Percentiles rank a stretch among this genome's conserved stretches.
phyloP scores from a whole-genome alignment of 208 protist genomes.

The Porcisia deanei region DNA sequence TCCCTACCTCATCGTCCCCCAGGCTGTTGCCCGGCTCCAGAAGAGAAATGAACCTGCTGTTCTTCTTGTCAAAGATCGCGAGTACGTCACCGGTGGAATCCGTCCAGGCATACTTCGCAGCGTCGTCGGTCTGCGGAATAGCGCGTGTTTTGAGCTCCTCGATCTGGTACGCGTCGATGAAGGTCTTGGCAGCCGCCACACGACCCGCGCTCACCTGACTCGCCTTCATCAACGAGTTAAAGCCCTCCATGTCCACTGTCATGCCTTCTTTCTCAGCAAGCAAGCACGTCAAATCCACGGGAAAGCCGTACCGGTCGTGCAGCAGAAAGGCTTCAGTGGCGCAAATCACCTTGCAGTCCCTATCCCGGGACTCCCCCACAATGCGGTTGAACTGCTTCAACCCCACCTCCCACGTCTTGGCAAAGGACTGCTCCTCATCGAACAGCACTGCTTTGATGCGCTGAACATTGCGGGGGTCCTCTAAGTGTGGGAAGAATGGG shows the following conservation, averaged over 20 bases:
- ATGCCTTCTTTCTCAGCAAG: constrained; percentile 96
- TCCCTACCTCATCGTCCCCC: constrained; percentile 73
- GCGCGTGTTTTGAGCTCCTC: constrained; percentile 76
- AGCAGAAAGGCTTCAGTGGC: constrained; percentile 93
- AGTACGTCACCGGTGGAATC: constrained; percentile 72
- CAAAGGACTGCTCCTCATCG: constrained; percentile 97
- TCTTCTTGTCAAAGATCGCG: constrained; percentile 89
- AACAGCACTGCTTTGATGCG: constrained; percentile 90
- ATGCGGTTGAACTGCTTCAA: constrained; percentile 93
- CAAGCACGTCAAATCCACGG: constrained; percentile 97
- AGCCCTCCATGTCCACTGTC: constrained; percentile 85
- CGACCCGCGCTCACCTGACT: constrained; percentile 67
- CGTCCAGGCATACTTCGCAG: constrained; percentile 94
- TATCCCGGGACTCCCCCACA: constrained; percentile 64
- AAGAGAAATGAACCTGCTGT: constrained; percentile 65
- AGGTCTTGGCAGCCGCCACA: constrained; percentile 80
- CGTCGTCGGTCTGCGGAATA: constrained; percentile 93
- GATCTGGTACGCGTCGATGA: constrained; percentile 83
- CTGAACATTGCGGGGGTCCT: constrained; percentile 71
- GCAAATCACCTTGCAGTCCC: constrained; percentile 69
- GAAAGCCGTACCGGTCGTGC: constrained; percentile 98
- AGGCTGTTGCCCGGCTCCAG: constrained; percentile 45
- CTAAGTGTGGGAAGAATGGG: constrained; percentile 95
- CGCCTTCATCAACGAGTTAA: constrained; percentile 85
- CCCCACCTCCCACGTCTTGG: constrained; percentile 94